Conservation (phyloP, 805 yeast genomes). For the Candida pseudofarinosa region DNA sequence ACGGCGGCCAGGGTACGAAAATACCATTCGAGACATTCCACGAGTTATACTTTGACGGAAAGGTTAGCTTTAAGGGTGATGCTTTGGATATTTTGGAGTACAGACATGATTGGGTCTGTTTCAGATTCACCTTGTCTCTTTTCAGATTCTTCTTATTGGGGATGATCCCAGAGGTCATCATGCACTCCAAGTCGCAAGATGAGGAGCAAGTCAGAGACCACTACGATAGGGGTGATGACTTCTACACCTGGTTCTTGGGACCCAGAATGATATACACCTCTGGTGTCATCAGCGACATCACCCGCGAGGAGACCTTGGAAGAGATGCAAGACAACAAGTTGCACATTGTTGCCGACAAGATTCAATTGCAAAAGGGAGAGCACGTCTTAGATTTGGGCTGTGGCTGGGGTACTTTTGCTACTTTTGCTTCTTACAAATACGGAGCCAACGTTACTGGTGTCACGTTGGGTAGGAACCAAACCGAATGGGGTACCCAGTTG, state of each 20-base stretch:
- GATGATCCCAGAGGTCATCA: conserved; percentile 86
- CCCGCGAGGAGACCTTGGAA: conserved; percentile 68
- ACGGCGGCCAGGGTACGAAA: conserved; percentile 61
- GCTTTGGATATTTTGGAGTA: conserved; percentile 77
- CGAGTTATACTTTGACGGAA: conserved; percentile 77
- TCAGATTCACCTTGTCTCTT: conserved; percentile 70
- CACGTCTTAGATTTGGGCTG: conserved; percentile 81
- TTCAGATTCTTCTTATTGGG: conserved; percentile 81
- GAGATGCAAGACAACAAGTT: conserved; percentile 86
- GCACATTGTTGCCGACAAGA: conserved; percentile 82
- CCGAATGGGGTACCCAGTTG: conserved; percentile 79
- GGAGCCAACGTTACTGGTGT: conserved; percentile 88
- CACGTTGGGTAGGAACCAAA: conserved; percentile 87
- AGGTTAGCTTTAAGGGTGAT: conserved; percentile 86
- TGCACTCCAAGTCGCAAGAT: conserved; percentile 91
- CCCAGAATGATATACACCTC: conserved; percentile 93
- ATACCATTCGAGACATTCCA: conserved; percentile 93
- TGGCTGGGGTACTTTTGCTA: conserved; percentile 94
- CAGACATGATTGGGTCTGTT: conserved; percentile 89
- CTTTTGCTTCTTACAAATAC: conserved; percentile 74
- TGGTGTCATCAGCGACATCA: conserved; percentile 73
- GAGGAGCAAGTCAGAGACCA: conserved; percentile 96
- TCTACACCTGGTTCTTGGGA: conserved; percentile 90
- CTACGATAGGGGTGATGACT: conserved; percentile 94
- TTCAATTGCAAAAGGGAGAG: conserved; percentile 69